Evolutionary conservation across 2,329 filamentous ascomycete genomes (phyloP).

Genomic region (Penicillium griseofulvum): DNA sequence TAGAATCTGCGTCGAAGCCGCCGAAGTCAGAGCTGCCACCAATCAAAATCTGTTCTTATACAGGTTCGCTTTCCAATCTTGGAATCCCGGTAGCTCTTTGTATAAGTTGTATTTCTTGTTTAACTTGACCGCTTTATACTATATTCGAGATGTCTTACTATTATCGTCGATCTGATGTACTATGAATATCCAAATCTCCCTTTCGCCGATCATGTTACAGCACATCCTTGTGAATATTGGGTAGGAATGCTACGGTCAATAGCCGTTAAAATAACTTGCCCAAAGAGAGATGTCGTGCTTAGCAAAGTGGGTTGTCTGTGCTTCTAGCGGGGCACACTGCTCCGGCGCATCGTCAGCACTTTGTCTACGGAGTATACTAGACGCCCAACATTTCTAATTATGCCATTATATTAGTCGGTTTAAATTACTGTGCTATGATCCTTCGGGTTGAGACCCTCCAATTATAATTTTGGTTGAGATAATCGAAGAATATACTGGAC

Average conservation of each 20-base stretch:
- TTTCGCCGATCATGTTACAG: background rate
- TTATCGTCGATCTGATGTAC: background rate
- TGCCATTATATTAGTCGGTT: no score
- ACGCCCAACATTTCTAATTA: background rate
- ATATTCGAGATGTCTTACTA: background rate
- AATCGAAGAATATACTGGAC: background rate
- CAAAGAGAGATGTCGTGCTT: background rate
- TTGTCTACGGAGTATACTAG: background rate
- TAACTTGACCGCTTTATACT: background rate
- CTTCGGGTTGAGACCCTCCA: no score
- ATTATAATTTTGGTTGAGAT: background rate
- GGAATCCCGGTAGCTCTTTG: background rate
- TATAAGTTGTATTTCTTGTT: background rate
- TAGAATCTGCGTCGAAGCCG: slow-evolving; percentile 21
- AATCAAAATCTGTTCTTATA: slow-evolving; percentile 6
- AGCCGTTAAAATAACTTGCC: slow-evolving; percentile 12
- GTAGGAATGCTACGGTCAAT: slow-evolving; percentile 1
- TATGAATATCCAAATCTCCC: background rate
- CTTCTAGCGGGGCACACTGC: slow-evolving; percentile 8
- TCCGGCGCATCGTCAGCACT: background rate
- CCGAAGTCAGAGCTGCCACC: slow-evolving; percentile 1
- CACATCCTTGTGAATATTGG: background rate
- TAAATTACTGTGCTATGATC: background rate
- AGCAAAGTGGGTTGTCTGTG: slow-evolving; percentile 2
- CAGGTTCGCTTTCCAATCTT: background rate